A percentile compares a stretch with the other conserved stretches of the same genome.
phyloP scores from a whole-genome alignment of 805 yeast species.

The Saccharomyces kudriavzevii region DNA sequence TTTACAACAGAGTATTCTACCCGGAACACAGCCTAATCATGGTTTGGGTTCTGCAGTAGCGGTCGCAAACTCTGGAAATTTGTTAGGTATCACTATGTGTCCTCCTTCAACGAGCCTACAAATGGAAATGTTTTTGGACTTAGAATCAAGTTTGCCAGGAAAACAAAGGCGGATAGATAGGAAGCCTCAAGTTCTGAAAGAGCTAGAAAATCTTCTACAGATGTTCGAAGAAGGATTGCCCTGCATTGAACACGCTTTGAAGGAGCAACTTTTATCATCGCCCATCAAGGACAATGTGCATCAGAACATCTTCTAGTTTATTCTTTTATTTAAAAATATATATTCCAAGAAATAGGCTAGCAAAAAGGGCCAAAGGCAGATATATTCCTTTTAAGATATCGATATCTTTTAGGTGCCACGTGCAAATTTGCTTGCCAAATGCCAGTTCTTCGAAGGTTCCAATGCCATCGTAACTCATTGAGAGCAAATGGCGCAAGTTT shows the following conservation, averaged over 20 bases:
- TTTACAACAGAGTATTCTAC: not conserved
- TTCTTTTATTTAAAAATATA: not conserved
- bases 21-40: not conserved
- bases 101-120: conserved; percentile 22
- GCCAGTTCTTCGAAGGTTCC: not conserved
- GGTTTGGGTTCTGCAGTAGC: not conserved
- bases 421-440: not conserved
- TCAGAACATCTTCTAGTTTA: not conserved
- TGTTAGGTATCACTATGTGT: conserved; percentile 9
- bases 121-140: conserved; percentile 26
- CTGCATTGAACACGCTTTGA: conserved; percentile 22
- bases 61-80: not conserved
- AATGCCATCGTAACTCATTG: not conserved
- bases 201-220: conserved; percentile 21
- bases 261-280: conserved; percentile 14
- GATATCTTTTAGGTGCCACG: not conserved
- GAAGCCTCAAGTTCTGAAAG: conserved; percentile 26
- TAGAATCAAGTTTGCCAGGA: conserved; percentile 9
- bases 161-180: conserved; percentile 16
- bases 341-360: not conserved
- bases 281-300: not conserved
- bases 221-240: conserved; percentile 28
- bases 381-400: not conserved
- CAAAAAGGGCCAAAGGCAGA: not conserved
- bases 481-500: not conserved